Evolutionary conservation across 2,329 filamentous ascomycete species (phyloP).

Genomic region (Arthrobotrys sinensis): DNA sequence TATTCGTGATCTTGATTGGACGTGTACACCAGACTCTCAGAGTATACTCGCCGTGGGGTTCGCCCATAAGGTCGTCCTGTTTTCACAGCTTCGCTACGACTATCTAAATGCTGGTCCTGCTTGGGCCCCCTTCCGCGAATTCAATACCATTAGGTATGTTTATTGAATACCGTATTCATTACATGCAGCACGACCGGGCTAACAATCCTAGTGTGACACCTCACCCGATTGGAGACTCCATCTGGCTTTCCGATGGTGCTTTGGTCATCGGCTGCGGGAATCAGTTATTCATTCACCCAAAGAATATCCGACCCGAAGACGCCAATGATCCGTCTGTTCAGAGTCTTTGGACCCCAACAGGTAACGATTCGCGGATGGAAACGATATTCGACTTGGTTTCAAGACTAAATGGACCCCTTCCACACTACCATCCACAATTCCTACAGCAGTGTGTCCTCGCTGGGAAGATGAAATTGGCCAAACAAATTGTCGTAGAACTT

Average conservation of each 20-base stretch:
- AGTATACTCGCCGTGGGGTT: slow-evolving; percentile 94
- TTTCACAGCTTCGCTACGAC: slow-evolving; percentile 91
- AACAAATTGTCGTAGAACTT: slow-evolving; percentile 55
- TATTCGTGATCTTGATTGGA: slow-evolving; percentile 93
- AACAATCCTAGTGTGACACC: slow-evolving; percentile 74
- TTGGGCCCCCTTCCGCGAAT: slow-evolving; percentile 87
- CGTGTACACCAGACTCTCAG: slow-evolving; percentile 88
- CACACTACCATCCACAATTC: slow-evolving; percentile 93
- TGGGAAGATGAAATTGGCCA: slow-evolving; percentile 81
- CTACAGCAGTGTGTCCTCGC: slow-evolving; percentile 87
- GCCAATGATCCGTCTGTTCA: slow-evolving; percentile 55
- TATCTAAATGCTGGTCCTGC: slow-evolving; percentile 90
- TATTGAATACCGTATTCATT: not conserved
- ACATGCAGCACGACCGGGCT: not conserved
- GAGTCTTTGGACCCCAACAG: slow-evolving; percentile 71
- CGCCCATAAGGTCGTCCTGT: slow-evolving; percentile 83
- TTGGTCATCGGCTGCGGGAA: slow-evolving; percentile 91
- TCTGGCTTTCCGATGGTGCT: slow-evolving; percentile 88
- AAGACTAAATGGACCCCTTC: slow-evolving; percentile 86
- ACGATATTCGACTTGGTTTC: slow-evolving; percentile 87
- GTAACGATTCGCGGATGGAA: slow-evolving; percentile 70
- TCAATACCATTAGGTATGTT: slow-evolving; percentile 78
- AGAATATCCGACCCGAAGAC: slow-evolving; percentile 74
- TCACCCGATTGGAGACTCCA: slow-evolving; percentile 91
- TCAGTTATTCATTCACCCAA: slow-evolving; percentile 87